Evolutionary conservation across 2,329 filamentous ascomycete genomes (phyloP).

Genomic region (Nemania sp.): DNA sequence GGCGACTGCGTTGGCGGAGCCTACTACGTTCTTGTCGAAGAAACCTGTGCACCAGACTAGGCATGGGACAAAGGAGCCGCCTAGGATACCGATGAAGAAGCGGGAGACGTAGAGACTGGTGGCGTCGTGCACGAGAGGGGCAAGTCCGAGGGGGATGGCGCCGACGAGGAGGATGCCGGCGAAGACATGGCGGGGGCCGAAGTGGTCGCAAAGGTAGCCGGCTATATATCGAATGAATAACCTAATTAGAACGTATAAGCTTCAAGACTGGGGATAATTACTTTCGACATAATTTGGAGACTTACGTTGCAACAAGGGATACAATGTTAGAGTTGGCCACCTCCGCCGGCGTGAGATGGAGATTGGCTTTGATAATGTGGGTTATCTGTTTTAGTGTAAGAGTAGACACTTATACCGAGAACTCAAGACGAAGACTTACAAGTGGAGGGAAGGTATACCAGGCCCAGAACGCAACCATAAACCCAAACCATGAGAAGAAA

Average conservation of each 20-base stretch:
- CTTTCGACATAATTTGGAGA: constrained; percentile 8
- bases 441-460: constrained; percentile 94
- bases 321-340: constrained; percentile 93
- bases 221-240: constrained; percentile 81
- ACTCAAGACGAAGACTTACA: constrained; percentile 60
- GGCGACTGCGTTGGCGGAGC: constrained; percentile 86
- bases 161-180: constrained; percentile 81
- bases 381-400: constrained; percentile 62
- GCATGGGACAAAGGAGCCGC: constrained; percentile 83
- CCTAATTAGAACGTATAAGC: constrained; percentile 51
- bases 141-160: constrained; percentile 83
- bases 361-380: constrained; percentile 82
- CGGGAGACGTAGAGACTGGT: constrained; percentile 76
- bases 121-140: constrained; percentile 78
- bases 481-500: constrained; percentile 74
- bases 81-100: constrained; percentile 85
- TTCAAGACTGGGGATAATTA: neutral
- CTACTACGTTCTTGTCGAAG: constrained; percentile 92
- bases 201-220: constrained; percentile 87
- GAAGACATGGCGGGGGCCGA: constrained; percentile 84
- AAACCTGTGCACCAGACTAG: constrained; percentile 95
- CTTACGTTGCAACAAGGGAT: constrained; percentile 77
- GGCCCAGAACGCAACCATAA: constrained; percentile 82
- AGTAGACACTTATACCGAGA: constrained; percentile 13
- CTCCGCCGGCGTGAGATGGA: constrained; percentile 76